A percentile compares a stretch with the other conserved stretches of the same genome.
Conservation (phyloP, 2,329 filamentous ascomycete species). For the Exophiala viscosa region DNA sequence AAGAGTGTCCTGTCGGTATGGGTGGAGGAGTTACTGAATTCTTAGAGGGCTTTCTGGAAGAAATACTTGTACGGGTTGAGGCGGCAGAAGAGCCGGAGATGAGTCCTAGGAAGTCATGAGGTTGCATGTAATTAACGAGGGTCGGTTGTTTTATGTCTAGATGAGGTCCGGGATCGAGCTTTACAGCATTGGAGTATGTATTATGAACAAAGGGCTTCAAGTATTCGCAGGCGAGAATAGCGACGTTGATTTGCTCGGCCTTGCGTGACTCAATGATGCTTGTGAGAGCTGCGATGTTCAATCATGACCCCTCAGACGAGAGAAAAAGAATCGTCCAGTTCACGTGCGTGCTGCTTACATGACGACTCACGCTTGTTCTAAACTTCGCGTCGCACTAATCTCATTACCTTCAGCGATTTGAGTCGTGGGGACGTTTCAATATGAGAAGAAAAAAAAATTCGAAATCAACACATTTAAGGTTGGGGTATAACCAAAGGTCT, state of each 20-base stretch:
- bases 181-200: background rate
- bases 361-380: too few species aligned
- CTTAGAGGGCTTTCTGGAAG: conserved; percentile 86
- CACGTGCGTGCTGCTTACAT: too few species aligned
- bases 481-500: too few species aligned
- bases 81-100: conserved; percentile 64
- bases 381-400: too few species aligned
- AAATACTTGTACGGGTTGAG: conserved; percentile 88
- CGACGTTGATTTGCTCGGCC: background rate
- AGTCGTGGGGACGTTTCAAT: too few species aligned
- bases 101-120: conserved; percentile 17
- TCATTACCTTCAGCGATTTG: too few species aligned
- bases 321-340: too few species aligned
- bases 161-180: background rate
- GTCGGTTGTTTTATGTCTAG: conserved; percentile 7
- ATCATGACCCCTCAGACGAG: too few species aligned
- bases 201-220: background rate
- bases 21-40: conserved; percentile 85
- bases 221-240: background rate
- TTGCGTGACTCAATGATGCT: conserved; percentile 9
- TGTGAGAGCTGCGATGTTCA: background rate
- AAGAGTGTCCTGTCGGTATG: conserved; percentile 85
- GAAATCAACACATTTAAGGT: too few species aligned
- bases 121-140: background rate
- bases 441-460: too few species aligned